Conservation (phyloP, 768 basidiomycete genomes). For the Psilocybe subaeruginosa region DNA sequence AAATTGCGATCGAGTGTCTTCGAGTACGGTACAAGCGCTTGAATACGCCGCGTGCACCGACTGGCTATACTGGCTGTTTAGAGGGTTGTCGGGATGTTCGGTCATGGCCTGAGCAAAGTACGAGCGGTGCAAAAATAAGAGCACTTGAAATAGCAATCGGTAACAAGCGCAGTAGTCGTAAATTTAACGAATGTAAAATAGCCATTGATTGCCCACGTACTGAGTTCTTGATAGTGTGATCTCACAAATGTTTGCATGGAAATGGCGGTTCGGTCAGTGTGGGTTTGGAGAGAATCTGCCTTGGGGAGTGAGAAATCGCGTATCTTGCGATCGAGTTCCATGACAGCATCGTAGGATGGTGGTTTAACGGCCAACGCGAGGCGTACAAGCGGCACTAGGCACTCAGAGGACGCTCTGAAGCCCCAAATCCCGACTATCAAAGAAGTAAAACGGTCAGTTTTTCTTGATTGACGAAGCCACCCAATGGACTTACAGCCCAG, state of each 20-base stretch:
- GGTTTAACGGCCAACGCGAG: constrained; percentile 42
- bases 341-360: constrained; percentile 47
- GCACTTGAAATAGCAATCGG: constrained; percentile 36
- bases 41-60: constrained; percentile 58
- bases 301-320: constrained; percentile 36
- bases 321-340: constrained; percentile 54
- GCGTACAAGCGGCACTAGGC: constrained; percentile 45
- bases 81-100: constrained; percentile 48
- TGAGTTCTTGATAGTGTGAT: constrained; percentile 48
- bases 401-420: constrained; percentile 41
- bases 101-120: constrained; percentile 61
- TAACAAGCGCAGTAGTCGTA: background rate
- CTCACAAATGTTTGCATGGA: constrained; percentile 46
- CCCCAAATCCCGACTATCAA: constrained; percentile 51
- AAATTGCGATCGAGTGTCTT: constrained; percentile 43
- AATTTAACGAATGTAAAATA: background rate
- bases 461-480: constrained; percentile 2
- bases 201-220: constrained; percentile 29
- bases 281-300: constrained; percentile 21
- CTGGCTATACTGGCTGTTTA: constrained; percentile 48
- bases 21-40: constrained; percentile 49
- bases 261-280: constrained; percentile 33
- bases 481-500: constrained; percentile 43
- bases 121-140: constrained; percentile 57
- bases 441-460: constrained; percentile 5